A percentile compares a stretch with the other conserved stretches of the same genome.
phyloP scores from a whole-genome alignment of 306 rosid genomes.

The apple (Malus domestica) region ASM211411v1 NC_041798.1:29706501-29707000 shows the following conservation, averaged over 20 bases:
- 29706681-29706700: constrained; percentile 6
- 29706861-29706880: background rate
- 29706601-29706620: constrained; percentile 9
- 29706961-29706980: too few relatives aligned
- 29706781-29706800: background rate
- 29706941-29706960: too few relatives aligned
- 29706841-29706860: background rate
- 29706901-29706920: too few relatives aligned
- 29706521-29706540: background rate
- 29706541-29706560: background rate
- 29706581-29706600: background rate
- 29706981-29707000: too few relatives aligned
- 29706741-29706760: background rate
- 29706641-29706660: background rate
- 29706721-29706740: background rate
- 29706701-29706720: background rate
- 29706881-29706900: too few relatives aligned
- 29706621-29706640: constrained; percentile 4
- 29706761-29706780: background rate
- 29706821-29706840: background rate
- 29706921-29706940: too few relatives aligned
- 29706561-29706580: background rate
- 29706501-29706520: constrained; percentile 12
- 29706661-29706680: background rate
- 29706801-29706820: background rate